These are phyloP conservation scores for Podila verticillata DNA, from an alignment of 192 early-diverging fungal species.

Conservation along the genomic window DNA sequence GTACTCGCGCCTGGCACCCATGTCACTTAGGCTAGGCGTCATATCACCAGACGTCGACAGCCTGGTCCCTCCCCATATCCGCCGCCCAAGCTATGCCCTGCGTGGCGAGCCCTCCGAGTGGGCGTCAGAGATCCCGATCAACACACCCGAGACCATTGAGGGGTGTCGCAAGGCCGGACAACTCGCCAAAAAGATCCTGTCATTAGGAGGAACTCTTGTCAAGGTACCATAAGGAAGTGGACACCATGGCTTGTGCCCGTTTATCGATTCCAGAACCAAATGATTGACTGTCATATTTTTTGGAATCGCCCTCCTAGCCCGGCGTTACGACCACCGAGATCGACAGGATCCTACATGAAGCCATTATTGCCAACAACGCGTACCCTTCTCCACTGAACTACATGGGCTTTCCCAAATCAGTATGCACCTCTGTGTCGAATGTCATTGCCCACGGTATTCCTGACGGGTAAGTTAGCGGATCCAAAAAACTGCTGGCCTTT, in stretches of 20 bases:
- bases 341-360: slow-evolving; percentile 94
- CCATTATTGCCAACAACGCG: slow-evolving; percentile 84
- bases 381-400: slow-evolving; percentile 99
- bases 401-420: slow-evolving; percentile 94
- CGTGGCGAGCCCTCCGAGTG: slow-evolving; percentile 61
- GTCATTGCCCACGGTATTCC: slow-evolving; percentile 99
- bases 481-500: not conserved
- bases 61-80: slow-evolving; percentile 54
- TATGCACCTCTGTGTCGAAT: slow-evolving; percentile 75
- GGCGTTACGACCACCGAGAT: slow-evolving; percentile 92
- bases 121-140: slow-evolving; percentile 54
- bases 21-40: slow-evolving; percentile 25
- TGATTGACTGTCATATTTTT: slow-evolving; percentile 39
- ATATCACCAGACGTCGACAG: slow-evolving; percentile 34
- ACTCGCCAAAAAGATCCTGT: slow-evolving; percentile 67
- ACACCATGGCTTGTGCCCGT: not conserved
- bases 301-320: slow-evolving; percentile 64
- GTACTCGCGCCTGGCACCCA: slow-evolving; percentile 39
- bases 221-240: slow-evolving; percentile 38
- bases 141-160: slow-evolving; percentile 47
- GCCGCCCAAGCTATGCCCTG: slow-evolving; percentile 66
- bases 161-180: slow-evolving; percentile 58
- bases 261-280: not conserved
- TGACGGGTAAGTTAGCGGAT: slow-evolving; percentile 57
- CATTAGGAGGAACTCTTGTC: slow-evolving; percentile 61